Evolutionary conservation across 1,284 basidiomycete species (phyloP).

Genomic region (Thelephora terrestris): DNA sequence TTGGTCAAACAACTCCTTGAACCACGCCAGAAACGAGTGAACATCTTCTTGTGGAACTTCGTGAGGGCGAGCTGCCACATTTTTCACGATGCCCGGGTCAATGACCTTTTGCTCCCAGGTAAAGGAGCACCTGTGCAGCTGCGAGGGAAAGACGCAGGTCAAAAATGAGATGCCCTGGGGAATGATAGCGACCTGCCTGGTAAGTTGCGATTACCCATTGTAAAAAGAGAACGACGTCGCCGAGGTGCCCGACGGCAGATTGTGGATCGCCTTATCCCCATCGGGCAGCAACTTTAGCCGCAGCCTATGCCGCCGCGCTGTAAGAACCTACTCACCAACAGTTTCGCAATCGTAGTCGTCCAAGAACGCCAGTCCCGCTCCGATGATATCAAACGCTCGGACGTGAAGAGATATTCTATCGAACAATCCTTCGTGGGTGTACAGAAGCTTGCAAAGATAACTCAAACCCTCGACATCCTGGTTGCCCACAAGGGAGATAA

Average conservation of each 20-base stretch:
- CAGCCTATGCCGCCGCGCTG: not conserved
- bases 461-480: slow-evolving; percentile 59
- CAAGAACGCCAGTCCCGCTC: slow-evolving; percentile 49
- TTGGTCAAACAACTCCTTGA: slow-evolving; percentile 65
- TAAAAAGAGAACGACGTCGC: slow-evolving; percentile 62
- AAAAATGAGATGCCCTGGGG: not conserved
- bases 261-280: slow-evolving; percentile 62
- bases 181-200: slow-evolving; percentile 33
- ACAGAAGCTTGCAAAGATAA: slow-evolving; percentile 54
- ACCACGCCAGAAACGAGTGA: slow-evolving; percentile 48
- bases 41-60: slow-evolving; percentile 41
- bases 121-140: slow-evolving; percentile 22
- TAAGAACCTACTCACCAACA: slow-evolving; percentile 42
- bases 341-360: slow-evolving; percentile 69
- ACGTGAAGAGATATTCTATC: slow-evolving; percentile 66
- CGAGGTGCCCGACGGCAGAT: slow-evolving; percentile 63
- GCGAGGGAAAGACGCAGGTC: not conserved
- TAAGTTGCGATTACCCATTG: slow-evolving; percentile 55
- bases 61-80: slow-evolving; percentile 10
- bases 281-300: slow-evolving; percentile 3
- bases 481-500: slow-evolving; percentile 35
- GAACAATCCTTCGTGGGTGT: slow-evolving; percentile 41
- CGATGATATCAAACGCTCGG: slow-evolving; percentile 50
- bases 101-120: not conserved
- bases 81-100: not conserved